Base-by-base conservation (phyloP, 169 alveolate genomes). In the Babesia bovis region DNA sequence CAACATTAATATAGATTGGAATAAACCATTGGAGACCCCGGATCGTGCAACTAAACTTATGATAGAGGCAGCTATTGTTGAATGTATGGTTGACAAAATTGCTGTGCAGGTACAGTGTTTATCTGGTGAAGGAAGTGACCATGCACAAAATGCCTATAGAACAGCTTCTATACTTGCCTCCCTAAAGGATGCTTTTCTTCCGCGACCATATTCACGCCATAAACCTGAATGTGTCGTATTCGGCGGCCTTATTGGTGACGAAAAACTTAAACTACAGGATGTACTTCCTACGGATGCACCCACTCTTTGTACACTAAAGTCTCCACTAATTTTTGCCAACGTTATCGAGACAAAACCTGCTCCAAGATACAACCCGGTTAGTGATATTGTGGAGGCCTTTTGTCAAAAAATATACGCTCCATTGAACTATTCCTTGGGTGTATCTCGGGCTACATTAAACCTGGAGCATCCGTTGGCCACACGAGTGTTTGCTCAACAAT, bases 161-260 rank as follows among this genome's bases (percentile, higher is more conserved):
- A 52, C 66, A 3, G 53, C 45, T 2, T 41, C 78, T 0, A 36
- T 67, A 23, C 19, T 28, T 21, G 17, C 66, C 9, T 9, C 25
- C 26, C 42, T 50, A 19, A 23, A 25, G 61, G 60, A 63, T n/a
- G 82, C 68, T 21, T 68, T 51, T 23, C 70, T 78, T 17, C 49
- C 38, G 35, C 60, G 61, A 0, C 35, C 71, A 25, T 68, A 67
- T 38, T 3, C 76, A 33, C 30, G 51, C n/a, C 69, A 45, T 76
- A 78, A 68, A 59, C 68, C 72, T 35, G 87, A 78, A 23, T 68
- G 74, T 53, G 87, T 78, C 2, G 87, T 52, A 6, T 78, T 57
- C 76, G 66, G 40, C 36, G 59, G 68, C 19, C 76, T 78, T n/a
- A 60, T 78, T 21, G 73, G 82, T 30, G 82, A 77, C 42, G 85